Conservation (phyloP, 73 alveolate species). For the Paraurostyla sp. region DNA sequence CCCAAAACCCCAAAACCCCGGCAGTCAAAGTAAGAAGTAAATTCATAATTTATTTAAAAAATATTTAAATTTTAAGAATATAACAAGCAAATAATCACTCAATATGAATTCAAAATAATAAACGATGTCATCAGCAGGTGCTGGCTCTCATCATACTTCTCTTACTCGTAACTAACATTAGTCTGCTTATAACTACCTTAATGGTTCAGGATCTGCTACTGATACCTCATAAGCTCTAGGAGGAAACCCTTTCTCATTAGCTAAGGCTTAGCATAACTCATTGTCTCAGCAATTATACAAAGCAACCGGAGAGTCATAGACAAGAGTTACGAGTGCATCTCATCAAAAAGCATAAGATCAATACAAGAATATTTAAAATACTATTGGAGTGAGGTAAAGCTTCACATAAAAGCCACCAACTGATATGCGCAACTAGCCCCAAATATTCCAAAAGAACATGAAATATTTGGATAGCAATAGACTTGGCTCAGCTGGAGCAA, state of each 20-base stretch:
- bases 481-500: not conserved
- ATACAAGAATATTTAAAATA: not conserved
- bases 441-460: slow-evolving; percentile 7
- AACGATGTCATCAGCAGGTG: slow-evolving; percentile 33
- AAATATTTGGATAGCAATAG: slow-evolving; percentile 17
- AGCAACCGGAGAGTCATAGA: not conserved
- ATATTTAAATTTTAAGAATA: slow-evolving; percentile 24
- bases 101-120: slow-evolving; percentile 53
- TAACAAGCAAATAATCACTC: slow-evolving; percentile 43
- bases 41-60: slow-evolving; percentile 30
- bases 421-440: slow-evolving; percentile 22
- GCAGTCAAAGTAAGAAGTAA: not conserved
- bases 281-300: not conserved
- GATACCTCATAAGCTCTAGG: too few relatives aligned
- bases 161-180: not conserved
- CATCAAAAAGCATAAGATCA: not conserved
- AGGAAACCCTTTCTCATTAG: not conserved
- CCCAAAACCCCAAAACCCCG: slow-evolving; percentile 33
- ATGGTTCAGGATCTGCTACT: not conserved
- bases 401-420: slow-evolving; percentile 47
- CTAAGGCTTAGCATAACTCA: not conserved
- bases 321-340: slow-evolving; percentile 34
- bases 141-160: slow-evolving; percentile 7
- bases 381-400: slow-evolving; percentile 30
- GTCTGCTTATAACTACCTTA: not conserved